Conservation (phyloP, 2,329 filamentous ascomycete genomes). For the Phoma sp. region DNA sequence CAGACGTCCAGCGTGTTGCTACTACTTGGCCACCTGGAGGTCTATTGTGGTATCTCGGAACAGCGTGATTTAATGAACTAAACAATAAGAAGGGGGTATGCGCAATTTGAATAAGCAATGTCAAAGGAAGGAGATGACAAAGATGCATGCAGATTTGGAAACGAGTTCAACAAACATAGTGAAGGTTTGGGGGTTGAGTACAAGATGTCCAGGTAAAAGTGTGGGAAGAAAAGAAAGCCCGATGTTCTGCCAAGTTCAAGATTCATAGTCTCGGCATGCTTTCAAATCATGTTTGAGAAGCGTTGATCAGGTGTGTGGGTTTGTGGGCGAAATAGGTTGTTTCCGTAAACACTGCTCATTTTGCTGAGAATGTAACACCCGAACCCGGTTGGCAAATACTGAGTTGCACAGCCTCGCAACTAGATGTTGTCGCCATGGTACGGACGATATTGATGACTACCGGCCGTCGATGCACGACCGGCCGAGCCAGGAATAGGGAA, state of each 20-base stretch:
- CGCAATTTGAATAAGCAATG: conserved; percentile 28
- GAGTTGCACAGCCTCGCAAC: neutral
- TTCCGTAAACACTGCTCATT: neutral
- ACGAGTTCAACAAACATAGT: conserved; percentile 6
- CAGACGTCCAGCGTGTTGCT: conserved; percentile 13
- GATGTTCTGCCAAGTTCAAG: neutral
- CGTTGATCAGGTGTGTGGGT: neutral
- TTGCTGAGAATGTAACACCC: neutral
- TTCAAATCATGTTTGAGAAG: neutral
- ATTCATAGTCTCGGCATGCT: neutral
- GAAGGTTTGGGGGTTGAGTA: conserved; percentile 15
- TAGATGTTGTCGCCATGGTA: conserved; percentile 33
- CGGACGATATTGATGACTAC: conserved; percentile 36
- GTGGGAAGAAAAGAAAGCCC: conserved; percentile 2
- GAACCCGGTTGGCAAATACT: neutral
- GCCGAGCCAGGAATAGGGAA: conserved; percentile 34
- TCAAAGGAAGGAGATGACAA: conserved; percentile 17
- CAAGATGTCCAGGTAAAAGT: conserved; percentile 9
- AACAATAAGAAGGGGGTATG: conserved; percentile 35
- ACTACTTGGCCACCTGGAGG: neutral
- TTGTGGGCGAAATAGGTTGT: neutral
- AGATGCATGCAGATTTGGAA: conserved; percentile 9
- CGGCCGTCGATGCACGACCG: conserved; percentile 45
- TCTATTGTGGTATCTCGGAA: conserved; percentile 8
- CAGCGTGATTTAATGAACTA: conserved; percentile 24